Conservation (phyloP, 768 basidiomycete species). For the Suillus weaverae region DNA sequence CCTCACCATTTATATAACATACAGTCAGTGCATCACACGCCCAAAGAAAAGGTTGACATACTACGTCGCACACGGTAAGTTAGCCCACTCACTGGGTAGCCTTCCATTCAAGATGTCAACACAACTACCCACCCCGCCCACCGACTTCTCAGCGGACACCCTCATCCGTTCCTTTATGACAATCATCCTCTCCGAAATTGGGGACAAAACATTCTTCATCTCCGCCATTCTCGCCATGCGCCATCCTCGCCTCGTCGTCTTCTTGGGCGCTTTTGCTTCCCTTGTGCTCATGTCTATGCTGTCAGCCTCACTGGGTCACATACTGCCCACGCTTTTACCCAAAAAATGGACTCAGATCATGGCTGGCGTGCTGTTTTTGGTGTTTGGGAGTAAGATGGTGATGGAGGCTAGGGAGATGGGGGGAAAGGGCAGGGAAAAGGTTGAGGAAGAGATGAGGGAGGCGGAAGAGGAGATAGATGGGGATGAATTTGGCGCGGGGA, state of each 20-base stretch:
- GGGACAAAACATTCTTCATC: slow-evolving; percentile 91
- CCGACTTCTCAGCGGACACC: slow-evolving; percentile 36
- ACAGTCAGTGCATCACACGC: background rate
- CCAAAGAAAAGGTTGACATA: background rate
- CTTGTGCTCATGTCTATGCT: slow-evolving; percentile 92
- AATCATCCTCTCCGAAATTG: slow-evolving; percentile 92
- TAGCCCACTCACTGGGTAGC: background rate
- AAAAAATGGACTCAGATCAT: slow-evolving; percentile 62
- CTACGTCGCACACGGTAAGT: background rate
- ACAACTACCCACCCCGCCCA: background rate
- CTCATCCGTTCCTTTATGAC: slow-evolving; percentile 81
- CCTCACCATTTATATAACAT: background rate
- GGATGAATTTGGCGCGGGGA: slow-evolving; percentile 59
- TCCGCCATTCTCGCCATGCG: slow-evolving; percentile 94
- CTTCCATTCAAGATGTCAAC: background rate
- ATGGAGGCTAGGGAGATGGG: slow-evolving; percentile 83
- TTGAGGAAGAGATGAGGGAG: slow-evolving; percentile 93
- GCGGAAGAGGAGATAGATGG: slow-evolving; percentile 94
- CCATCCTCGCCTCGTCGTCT: slow-evolving; percentile 83
- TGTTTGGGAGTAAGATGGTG: slow-evolving; percentile 90
- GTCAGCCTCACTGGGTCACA: slow-evolving; percentile 89
- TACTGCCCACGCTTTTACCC: slow-evolving; percentile 84
- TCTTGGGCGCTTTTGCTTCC: slow-evolving; percentile 84
- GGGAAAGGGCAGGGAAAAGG: slow-evolving; percentile 66
- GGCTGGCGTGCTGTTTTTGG: slow-evolving; percentile 81